Conservation (phyloP, 345 rosid genomes). For the Salix caprea region DNA sequence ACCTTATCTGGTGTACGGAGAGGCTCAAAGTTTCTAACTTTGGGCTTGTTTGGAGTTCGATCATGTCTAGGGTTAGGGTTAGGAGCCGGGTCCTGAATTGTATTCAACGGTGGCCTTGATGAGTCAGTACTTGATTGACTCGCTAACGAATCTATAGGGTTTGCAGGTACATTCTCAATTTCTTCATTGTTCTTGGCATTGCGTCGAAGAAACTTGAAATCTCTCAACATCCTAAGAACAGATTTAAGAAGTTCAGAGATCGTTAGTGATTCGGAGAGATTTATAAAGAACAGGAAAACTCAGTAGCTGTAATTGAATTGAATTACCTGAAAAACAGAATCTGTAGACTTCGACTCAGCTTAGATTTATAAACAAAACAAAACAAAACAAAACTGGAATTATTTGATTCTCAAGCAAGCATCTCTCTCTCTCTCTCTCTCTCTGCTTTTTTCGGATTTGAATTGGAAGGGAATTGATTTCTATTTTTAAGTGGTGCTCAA, state of each 20-base stretch:
- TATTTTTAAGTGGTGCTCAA: background rate
- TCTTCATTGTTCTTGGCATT: conserved; percentile 55
- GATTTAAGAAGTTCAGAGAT: no score
- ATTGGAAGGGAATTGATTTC: background rate
- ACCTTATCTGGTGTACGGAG: conserved; percentile 68
- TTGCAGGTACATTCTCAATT: conserved; percentile 67
- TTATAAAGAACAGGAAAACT: background rate
- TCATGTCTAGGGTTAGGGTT: conserved; percentile 27
- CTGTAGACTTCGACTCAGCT: background rate
- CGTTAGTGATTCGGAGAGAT: background rate
- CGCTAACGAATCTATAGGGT: conserved; percentile 44
- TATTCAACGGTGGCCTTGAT: conserved; percentile 58
- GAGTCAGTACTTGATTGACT: conserved; percentile 46
- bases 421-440: background rate
- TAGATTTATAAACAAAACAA: background rate
- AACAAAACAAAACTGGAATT: background rate
- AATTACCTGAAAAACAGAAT: conserved; percentile 29
- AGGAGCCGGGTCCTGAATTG: conserved; percentile 47
- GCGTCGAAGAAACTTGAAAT: conserved; percentile 56
- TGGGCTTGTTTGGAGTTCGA: conserved; percentile 64
- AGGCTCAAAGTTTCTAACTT: conserved; percentile 50
- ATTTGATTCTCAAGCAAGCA: background rate
- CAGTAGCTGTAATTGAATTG: conserved; percentile 36
- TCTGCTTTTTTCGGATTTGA: background rate
- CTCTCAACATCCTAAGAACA: conserved; percentile 54